Evolutionary conservation across 805 yeast genomes (phyloP).

Genomic region (Hemisphaericaspora nanyangensis): DNA sequence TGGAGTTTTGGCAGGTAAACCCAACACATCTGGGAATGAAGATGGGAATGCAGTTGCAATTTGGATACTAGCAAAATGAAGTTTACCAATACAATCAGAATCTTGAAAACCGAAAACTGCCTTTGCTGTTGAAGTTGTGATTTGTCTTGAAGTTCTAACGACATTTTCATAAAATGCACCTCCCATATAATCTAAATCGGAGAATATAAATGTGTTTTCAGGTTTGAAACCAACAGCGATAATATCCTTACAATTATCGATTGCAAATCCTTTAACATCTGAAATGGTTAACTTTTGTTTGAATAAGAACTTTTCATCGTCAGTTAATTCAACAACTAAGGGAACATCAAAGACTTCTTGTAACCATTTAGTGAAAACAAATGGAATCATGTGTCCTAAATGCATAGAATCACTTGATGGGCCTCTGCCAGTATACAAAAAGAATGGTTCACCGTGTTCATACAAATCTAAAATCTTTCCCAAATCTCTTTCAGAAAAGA

Average conservation of each 20-base stretch:
- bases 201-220: conserved; percentile 90
- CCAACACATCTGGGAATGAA: conserved; percentile 91
- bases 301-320: conserved; percentile 95
- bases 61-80: conserved; percentile 95
- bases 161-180: conserved; percentile 93
- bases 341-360: conserved; percentile 98
- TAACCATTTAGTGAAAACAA: conserved; percentile 93
- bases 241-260: conserved; percentile 86
- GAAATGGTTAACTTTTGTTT: conserved; percentile 85
- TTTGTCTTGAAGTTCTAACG: conserved; percentile 86
- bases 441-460: conserved; percentile 93
- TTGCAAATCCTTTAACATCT: conserved; percentile 78
- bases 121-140: conserved; percentile 94
- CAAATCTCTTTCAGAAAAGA: conserved; percentile 88
- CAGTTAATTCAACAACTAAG: conserved; percentile 88
- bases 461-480: conserved; percentile 75
- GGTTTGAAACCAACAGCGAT: conserved; percentile 93
- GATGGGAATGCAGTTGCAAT: conserved; percentile 95
- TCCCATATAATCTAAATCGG: conserved; percentile 90
- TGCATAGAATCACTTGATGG: conserved; percentile 95
- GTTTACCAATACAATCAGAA: conserved; percentile 88
- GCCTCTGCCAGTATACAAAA: conserved; percentile 95
- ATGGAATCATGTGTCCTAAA: conserved; percentile 95
- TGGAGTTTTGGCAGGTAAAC: conserved; percentile 83
- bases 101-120: conserved; percentile 96